A percentile compares a stretch with the other conserved stretches of the same genome.
phyloP scores from a whole-genome alignment of 805 yeast genomes.

The Candida hungchunana region DNA sequence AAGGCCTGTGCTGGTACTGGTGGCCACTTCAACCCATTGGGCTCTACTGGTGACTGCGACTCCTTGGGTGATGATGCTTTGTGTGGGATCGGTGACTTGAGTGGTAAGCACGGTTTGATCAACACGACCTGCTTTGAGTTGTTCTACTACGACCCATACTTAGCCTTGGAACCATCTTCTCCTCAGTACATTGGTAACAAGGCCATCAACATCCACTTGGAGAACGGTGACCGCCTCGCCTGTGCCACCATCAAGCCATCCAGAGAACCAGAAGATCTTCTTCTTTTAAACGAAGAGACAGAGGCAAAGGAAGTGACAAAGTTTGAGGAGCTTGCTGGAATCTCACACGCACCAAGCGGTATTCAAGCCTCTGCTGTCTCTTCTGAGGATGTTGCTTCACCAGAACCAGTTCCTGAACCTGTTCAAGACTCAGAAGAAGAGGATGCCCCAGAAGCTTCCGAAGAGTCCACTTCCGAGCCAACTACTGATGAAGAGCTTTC shows the following conservation, averaged over 20 bases:
- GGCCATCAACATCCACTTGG: slow-evolving; percentile 52
- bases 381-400: slow-evolving; percentile 2
- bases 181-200: slow-evolving; percentile 57
- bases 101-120: slow-evolving; percentile 75
- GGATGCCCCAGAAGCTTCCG: slow-evolving; percentile 2
- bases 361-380: slow-evolving; percentile 3
- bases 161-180: slow-evolving; percentile 54
- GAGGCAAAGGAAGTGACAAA: slow-evolving; percentile 25
- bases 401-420: slow-evolving; percentile 1
- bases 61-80: slow-evolving; percentile 44
- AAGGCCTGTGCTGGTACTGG: slow-evolving; percentile 55
- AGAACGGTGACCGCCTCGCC: slow-evolving; percentile 50
- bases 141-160: slow-evolving; percentile 57
- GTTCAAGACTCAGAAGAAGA: slow-evolving; percentile 9
- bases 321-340: slow-evolving; percentile 26
- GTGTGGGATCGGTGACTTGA: slow-evolving; percentile 71
- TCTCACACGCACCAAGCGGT: no score
- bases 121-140: slow-evolving; percentile 66
- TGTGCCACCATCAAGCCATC: slow-evolving; percentile 50
- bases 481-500: slow-evolving; percentile 2
- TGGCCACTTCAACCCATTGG: slow-evolving; percentile 59
- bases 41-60: slow-evolving; percentile 51
- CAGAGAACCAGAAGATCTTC: slow-evolving; percentile 26
- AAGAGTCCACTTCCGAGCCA: slow-evolving; percentile 1
- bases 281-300: slow-evolving; percentile 24